Base-by-base conservation (phyloP, 2,329 filamentous ascomycete genomes). In the Exophiala mesophila region DNA sequence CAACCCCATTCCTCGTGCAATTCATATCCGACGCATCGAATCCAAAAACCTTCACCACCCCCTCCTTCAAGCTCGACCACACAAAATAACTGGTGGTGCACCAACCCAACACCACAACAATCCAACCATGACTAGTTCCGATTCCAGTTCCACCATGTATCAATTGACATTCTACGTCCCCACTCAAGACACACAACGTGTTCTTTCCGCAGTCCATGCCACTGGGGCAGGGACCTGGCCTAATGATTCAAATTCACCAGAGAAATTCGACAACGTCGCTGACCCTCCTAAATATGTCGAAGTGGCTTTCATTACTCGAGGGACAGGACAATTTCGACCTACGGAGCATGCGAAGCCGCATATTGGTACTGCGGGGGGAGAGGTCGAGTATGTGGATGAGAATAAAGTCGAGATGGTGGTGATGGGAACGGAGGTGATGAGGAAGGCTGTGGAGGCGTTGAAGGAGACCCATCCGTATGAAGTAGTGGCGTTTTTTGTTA, bases 111-210 rank as follows among this genome's bases (percentile, higher is more conserved):
- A n/a, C n/a, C n/a, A n/a, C n/a, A n/a, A n/a, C n/a, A n/a, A n/a
- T n/a, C n/a, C 23, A 26, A 26, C 6, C 7, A 26, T 26, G 23
- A 26, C 29, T 7, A 32, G 7, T 32, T 7, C 12, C 29, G 10
- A 7, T n/a, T 13, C 29, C 29, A 15, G 15, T 7, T 9, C 17
- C 8, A 34, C 20, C 2, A 26, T 47, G 29, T 59, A 67, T 56
- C 67, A 69, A 42, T 63, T 70, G n/a, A 47, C 67, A 44, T 70
- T 69, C 58, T 68, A 63, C 47, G 63, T 66, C 7, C 67, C 67
- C 1, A 55, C 59, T 19, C 46, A 59, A n/a, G 56, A 65, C 45
- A 53, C 63, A 21, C 61, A 68, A 32, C 29, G 50, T 7, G 67
- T 64, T 53, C 68, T 69, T 47, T 58, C 65, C 28, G 67, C 67